Evolutionary conservation across 1,139 yeast genomes (phyloP), one percentile per base, ranked within the genome.

Genomic region (Candida buenavistaensis): DNA sequence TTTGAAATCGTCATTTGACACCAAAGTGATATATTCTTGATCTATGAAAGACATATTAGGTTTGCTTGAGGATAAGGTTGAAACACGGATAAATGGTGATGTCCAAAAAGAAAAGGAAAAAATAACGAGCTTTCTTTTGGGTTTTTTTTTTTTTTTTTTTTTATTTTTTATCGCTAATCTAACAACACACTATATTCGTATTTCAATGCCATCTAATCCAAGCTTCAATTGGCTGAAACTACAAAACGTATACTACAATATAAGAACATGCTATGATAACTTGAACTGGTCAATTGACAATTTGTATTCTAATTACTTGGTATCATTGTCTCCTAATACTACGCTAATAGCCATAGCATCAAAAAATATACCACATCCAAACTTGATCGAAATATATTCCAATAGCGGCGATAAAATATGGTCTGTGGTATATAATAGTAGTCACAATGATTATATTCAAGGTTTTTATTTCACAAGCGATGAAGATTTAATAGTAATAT

Each of bases 1-100:
- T 43, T 72, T 75, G 52, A 75, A 79, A 14, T 82, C 80, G 52
- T 90, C 97, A 3, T 82, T 72, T 0, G 97, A 86, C 1, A 86
- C 76, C 26, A 92, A 65, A 3, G 83, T 83, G 5, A 89, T 80
- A 50, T 66, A 80, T 26, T 71, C 43, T 6, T 17, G 28, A 3
- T n/a, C n/a, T n/a, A 22, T 24, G n/a, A 16, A 13, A 15, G 26
- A 23, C 28, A 33, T 28, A 15, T 20, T 19, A 12, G 13, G 2
- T 14, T 8, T 11, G 22, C 16, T 17, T 17, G 19, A 6, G 19
- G 7, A 6, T 6, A 17, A 6, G 19, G 7, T 17, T 5, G 7
- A 17, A 17, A 6, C 19, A 5, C 7, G 19, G 7, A 17, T 17
- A 17, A 17, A 17, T 6, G 19, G 20, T 6, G n/a, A n/a, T 27